Evolutionary conservation across 1,284 basidiomycete species (phyloP).

Genomic region (Boletus hoseneyae): DNA sequence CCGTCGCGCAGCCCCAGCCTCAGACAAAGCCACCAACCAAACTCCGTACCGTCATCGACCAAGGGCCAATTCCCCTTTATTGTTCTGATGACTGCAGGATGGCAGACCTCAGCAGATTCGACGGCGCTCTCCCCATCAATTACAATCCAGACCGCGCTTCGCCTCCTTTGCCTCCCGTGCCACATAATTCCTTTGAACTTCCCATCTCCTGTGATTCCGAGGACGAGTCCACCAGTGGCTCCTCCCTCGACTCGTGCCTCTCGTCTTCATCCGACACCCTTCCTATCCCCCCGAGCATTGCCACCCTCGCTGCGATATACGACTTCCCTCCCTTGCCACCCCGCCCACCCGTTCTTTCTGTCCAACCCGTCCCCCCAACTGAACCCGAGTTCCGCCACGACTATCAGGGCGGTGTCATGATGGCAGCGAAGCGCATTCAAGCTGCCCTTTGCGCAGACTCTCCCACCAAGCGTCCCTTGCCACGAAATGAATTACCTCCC

Average conservation of each 20-base stretch:
- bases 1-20: constrained; percentile 37
- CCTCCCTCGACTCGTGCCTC: constrained; percentile 40
- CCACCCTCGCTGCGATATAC: constrained; percentile 51
- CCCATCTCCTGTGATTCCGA: constrained; percentile 34
- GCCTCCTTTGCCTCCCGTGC: constrained; percentile 38
- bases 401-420: constrained; percentile 61
- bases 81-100: constrained; percentile 73
- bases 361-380: constrained; percentile 21
- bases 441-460: constrained; percentile 45
- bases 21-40: constrained; percentile 35
- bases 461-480: constrained; percentile 28
- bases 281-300: constrained; percentile 42
- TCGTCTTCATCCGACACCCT: constrained; percentile 30
- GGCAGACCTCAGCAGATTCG: constrained; percentile 46
- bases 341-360: constrained; percentile 39
- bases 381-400: constrained; percentile 34
- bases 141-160: constrained; percentile 44
- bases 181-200: constrained; percentile 37
- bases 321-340: constrained; percentile 55
- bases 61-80: constrained; percentile 69
- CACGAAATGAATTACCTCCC: constrained; percentile 27
- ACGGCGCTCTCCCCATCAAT: constrained; percentile 42
- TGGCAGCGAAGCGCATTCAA: constrained; percentile 57
- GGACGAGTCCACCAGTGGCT: constrained; percentile 40
- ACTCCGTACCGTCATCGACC: constrained; percentile 68